Evolutionary conservation across 768 basidiomycete species (phyloP).

Genomic region (Xerocomellus intermedius): DNA sequence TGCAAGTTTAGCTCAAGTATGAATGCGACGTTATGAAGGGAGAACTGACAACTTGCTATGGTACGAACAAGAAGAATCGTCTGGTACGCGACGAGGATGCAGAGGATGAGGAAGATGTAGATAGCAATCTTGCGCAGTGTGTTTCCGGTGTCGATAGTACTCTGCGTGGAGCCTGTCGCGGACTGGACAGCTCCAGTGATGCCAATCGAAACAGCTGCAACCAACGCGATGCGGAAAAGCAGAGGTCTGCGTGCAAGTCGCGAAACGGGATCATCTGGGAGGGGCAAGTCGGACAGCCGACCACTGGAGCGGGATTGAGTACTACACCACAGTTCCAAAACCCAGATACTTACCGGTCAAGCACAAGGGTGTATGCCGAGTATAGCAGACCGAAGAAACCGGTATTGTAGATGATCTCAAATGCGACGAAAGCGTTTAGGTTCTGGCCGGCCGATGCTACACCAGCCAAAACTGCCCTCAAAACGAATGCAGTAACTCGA

Average conservation of each 20-base stretch:
- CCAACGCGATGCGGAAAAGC: constrained; percentile 26
- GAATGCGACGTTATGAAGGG: background rate
- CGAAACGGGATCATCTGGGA: constrained; percentile 21
- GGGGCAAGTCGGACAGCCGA: constrained; percentile 24
- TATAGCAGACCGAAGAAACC: constrained; percentile 38
- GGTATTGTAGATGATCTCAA: constrained; percentile 33
- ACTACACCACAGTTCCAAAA: background rate
- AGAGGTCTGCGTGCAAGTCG: constrained; percentile 19
- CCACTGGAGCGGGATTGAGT: constrained; percentile 10
- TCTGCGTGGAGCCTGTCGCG: constrained; percentile 9
- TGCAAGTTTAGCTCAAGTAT: constrained; percentile 1
- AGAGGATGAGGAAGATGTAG: constrained; percentile 30
- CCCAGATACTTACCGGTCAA: constrained; percentile 27
- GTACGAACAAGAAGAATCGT: constrained; percentile 23
- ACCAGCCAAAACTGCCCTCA: constrained; percentile 30
- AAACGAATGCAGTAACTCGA: constrained; percentile 30
- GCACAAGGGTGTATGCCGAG: constrained; percentile 33
- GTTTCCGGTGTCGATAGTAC: constrained; percentile 11
- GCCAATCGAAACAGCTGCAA: constrained; percentile 24
- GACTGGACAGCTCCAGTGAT: constrained; percentile 27
- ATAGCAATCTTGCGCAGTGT: constrained; percentile 24
- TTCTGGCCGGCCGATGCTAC: constrained; percentile 22
- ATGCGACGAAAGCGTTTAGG: constrained; percentile 25
- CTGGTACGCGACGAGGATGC: constrained; percentile 28
- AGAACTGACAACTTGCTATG: constrained; percentile 12